Percentiles rank a stretch among this genome's conserved stretches.
Conservation (phyloP, 164 flowering plant species). For the Chimonanthus praecox region DNA sequence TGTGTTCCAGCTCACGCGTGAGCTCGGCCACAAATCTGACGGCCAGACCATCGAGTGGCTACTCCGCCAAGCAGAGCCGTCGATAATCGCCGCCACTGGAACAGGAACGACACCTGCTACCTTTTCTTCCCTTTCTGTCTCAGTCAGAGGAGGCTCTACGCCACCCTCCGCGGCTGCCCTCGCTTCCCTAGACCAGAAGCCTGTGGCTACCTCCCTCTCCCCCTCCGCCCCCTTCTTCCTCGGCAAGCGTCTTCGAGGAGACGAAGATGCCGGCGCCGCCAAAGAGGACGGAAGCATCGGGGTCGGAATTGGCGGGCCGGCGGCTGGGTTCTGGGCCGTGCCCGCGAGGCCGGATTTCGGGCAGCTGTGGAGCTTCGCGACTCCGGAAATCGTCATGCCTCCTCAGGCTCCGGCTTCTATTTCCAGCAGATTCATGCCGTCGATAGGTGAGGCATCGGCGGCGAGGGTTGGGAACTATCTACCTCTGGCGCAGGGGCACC, state of each 20-base stretch:
- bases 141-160: conserved; percentile 29
- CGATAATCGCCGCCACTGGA: conserved; percentile 91
- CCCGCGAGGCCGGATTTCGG: conserved; percentile 81
- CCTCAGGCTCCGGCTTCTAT: conserved; percentile 22
- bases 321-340: conserved; percentile 66
- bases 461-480: conserved; percentile 71
- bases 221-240: conserved; percentile 60
- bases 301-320: conserved; percentile 20
- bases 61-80: conserved; percentile 91
- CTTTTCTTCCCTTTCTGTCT: conserved; percentile 62
- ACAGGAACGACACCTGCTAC: conserved; percentile 81
- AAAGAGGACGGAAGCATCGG: conserved; percentile 22
- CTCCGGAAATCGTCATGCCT: conserved; percentile 49
- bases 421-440: conserved; percentile 32
- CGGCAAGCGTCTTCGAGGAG: conserved; percentile 70
- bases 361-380: conserved; percentile 84
- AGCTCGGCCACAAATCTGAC: conserved; percentile 84
- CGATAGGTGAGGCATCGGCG: conserved; percentile 69
- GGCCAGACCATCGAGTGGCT: conserved; percentile 96
- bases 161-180: conserved; percentile 17
- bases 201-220: conserved; percentile 17
- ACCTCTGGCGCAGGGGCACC: conserved; percentile 58
- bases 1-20: conserved; percentile 79
- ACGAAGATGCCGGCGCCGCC: conserved; percentile 33
- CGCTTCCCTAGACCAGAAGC: conserved; percentile 49